Percentiles rank a stretch among this genome's conserved stretches.
Conservation (phyloP, 2,329 filamentous ascomycete species). For the Herpotrichia juniperi region DNA sequence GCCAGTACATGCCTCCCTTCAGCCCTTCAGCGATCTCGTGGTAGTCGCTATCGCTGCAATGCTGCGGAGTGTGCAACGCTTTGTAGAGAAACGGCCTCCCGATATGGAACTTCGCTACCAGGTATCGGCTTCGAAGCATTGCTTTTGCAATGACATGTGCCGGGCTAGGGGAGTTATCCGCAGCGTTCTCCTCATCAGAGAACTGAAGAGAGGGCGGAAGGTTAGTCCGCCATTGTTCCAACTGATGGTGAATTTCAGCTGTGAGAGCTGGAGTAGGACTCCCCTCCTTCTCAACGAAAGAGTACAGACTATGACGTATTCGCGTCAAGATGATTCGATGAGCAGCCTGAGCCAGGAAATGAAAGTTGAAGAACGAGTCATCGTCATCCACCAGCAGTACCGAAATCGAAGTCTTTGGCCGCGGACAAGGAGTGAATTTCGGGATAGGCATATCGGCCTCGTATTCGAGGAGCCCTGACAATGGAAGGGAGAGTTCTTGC, state of each 20-base stretch:
- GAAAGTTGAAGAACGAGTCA: conserved; percentile 62
- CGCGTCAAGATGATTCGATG: conserved; percentile 62
- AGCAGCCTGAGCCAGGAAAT: conserved; percentile 63
- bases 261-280: conserved; percentile 56
- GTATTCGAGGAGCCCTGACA: conserved; percentile 57
- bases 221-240: conserved; percentile 61
- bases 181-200: conserved; percentile 38
- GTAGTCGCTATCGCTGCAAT: conserved; percentile 39
- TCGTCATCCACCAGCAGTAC: conserved; percentile 51
- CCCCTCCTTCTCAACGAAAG: conserved; percentile 50
- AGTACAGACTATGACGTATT: conserved; percentile 58
- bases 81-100: conserved; percentile 47
- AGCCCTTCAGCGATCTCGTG: conserved; percentile 34
- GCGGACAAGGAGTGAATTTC: conserved; percentile 57
- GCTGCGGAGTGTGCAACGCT: conserved; percentile 38
- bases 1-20: conserved; percentile 45
- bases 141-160: conserved; percentile 46
- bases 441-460: conserved; percentile 61
- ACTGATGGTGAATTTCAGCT: conserved; percentile 60
- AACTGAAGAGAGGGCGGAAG: conserved; percentile 57
- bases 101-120: conserved; percentile 46
- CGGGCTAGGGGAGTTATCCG: conserved; percentile 35
- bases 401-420: conserved; percentile 41
- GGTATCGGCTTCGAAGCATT: conserved; percentile 46
- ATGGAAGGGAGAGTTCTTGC: conserved; percentile 60